phyloP scores from a whole-genome alignment of 2,329 filamentous ascomycete species.

The Nannizziopsis barbatae region DNA sequence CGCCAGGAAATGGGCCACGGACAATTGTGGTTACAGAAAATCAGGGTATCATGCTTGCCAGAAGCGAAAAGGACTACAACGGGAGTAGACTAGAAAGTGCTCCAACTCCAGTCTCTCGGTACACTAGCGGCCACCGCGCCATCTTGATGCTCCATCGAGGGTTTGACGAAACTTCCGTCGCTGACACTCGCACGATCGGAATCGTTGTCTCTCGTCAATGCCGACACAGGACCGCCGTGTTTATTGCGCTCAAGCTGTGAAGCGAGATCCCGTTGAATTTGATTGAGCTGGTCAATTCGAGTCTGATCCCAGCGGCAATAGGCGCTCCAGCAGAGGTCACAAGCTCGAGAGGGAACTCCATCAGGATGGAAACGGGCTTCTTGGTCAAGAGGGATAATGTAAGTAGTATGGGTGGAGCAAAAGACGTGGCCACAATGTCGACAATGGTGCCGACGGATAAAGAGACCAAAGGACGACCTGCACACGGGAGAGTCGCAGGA shows the following conservation, averaged over 20 bases:
- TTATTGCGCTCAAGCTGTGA: constrained; percentile 20
- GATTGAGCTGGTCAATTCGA: constrained; percentile 41
- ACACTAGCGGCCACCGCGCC: constrained; percentile 45
- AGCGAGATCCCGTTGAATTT: constrained; percentile 34
- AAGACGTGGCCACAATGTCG: constrained; percentile 56
- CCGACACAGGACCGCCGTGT: constrained; percentile 6
- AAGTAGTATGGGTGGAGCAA: constrained; percentile 48
- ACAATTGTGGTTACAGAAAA: too few relatives aligned
- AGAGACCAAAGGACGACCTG: constrained; percentile 48
- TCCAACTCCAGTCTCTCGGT: constrained; percentile 51
- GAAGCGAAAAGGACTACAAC: too few relatives aligned
- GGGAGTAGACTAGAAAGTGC: constrained; percentile 42
- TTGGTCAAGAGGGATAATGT: constrained; percentile 51
- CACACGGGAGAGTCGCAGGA: constrained; percentile 50
- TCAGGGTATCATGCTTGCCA: too few relatives aligned
- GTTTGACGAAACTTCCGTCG: constrained; percentile 7
- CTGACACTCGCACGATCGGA: constrained; percentile 14
- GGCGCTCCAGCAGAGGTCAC: constrained; percentile 50
- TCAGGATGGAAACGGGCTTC: constrained; percentile 52
- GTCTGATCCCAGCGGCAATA: constrained; percentile 47
- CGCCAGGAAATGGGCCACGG: too few relatives aligned
- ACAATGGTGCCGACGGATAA: constrained; percentile 55
- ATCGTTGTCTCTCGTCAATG: constrained; percentile 15
- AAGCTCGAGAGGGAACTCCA: constrained; percentile 45
- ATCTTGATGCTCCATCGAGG: constrained; percentile 21